Percentiles rank a stretch among this genome's conserved stretches.
Conservation (phyloP, 345 rosid genomes). For the Lepidium africanum region DNA sequence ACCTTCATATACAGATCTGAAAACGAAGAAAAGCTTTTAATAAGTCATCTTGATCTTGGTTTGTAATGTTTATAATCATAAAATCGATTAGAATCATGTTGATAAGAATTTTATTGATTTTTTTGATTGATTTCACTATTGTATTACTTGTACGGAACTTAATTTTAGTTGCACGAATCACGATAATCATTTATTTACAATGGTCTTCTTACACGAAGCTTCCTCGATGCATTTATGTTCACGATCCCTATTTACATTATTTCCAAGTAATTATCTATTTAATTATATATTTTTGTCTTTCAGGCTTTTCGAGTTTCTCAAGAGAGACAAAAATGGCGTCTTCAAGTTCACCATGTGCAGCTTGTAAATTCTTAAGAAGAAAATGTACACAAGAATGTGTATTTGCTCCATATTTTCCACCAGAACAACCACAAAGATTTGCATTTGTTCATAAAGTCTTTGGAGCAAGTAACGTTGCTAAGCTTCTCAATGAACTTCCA, state of each 20-base stretch:
- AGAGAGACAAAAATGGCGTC: slow-evolving; percentile 38
- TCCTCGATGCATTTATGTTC: slow-evolving; percentile 28
- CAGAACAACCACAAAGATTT: slow-evolving; percentile 55
- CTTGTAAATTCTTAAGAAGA: slow-evolving; percentile 48
- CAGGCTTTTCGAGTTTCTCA: neutral
- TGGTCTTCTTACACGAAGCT: slow-evolving; percentile 21
- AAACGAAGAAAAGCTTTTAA: neutral
- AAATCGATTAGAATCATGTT: neutral
- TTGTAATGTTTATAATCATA: neutral
- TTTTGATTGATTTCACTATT: neutral
- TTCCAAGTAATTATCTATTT: neutral
- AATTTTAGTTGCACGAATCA: slow-evolving; percentile 4
- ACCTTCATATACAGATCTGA: slow-evolving; percentile 6
- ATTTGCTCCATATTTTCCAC: slow-evolving; percentile 65
- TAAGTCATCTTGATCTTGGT: neutral
- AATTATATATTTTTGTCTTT: neutral
- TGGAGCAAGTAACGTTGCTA: slow-evolving; percentile 64
- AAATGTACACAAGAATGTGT: slow-evolving; percentile 66
- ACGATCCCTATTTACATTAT: slow-evolving; percentile 25
- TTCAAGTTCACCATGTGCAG: slow-evolving; percentile 56
- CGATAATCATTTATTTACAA: neutral
- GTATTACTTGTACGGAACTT: neutral
- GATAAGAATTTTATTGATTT: too few relatives aligned
- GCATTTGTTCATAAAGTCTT: slow-evolving; percentile 47
- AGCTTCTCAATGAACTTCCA: slow-evolving; percentile 47